Evolutionary conservation across 768 basidiomycete genomes (phyloP).

Genomic region (Pleurotus ostreatus): DNA sequence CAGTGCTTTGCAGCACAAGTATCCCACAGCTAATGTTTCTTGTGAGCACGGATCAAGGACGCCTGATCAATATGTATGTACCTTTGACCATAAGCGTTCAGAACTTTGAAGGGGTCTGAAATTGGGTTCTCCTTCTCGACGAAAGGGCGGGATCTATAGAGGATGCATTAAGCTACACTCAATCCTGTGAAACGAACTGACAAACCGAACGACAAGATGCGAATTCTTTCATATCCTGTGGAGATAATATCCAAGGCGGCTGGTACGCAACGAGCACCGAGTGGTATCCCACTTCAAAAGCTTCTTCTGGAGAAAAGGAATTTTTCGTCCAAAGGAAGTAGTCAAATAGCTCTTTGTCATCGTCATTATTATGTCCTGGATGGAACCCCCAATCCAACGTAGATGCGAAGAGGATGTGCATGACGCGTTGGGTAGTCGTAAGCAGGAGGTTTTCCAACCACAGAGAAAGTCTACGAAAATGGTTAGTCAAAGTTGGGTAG

Average conservation of each 20-base stretch:
- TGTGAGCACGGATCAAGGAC: not conserved
- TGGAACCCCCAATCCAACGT: slow-evolving; percentile 38
- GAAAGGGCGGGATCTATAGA: slow-evolving; percentile 36
- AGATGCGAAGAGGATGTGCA: slow-evolving; percentile 42
- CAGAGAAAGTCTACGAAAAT: slow-evolving; percentile 31
- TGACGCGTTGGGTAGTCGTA: slow-evolving; percentile 41
- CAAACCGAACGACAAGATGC: slow-evolving; percentile 38
- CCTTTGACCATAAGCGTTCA: slow-evolving; percentile 61
- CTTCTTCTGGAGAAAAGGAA: slow-evolving; percentile 2
- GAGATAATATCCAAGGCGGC: slow-evolving; percentile 55
- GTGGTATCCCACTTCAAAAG: slow-evolving; percentile 18
- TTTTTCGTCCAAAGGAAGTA: slow-evolving; percentile 39
- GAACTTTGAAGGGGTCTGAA: slow-evolving; percentile 33
- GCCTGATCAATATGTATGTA: slow-evolving; percentile 13
- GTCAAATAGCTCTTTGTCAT: slow-evolving; percentile 37
- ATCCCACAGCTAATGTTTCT: slow-evolving; percentile 48
- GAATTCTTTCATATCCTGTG: slow-evolving; percentile 52
- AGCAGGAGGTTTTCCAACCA: slow-evolving; percentile 53
- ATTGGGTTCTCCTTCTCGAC: slow-evolving; percentile 27
- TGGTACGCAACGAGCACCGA: slow-evolving; percentile 54
- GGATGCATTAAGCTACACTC: no score
- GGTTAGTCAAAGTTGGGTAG: not conserved
- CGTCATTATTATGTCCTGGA: slow-evolving; percentile 25
- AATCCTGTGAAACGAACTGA: not conserved
- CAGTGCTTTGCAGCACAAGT: slow-evolving; percentile 42